Percentiles rank a stretch among this genome's conserved stretches.
These are phyloP conservation scores for Dalechampia spathulata DNA, from an alignment of 441 rosid species.

Conservation along the genomic window DNA sequence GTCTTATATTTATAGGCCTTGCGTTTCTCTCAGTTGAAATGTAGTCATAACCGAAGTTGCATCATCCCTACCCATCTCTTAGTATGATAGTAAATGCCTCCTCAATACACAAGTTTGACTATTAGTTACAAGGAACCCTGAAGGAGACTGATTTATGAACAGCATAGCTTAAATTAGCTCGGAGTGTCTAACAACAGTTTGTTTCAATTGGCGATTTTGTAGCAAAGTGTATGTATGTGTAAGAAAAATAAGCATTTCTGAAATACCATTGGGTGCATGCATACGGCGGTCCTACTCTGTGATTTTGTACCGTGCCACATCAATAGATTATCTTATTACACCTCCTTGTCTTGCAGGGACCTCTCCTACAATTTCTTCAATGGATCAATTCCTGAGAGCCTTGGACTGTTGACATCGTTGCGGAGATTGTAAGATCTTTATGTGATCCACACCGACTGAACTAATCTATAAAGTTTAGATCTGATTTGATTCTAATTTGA, in stretches of 20 bases:
- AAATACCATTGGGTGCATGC: no score
- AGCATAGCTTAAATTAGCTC: no score
- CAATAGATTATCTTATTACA: slow-evolving; percentile 9
- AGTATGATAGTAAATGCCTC: no score
- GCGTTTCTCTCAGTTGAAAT: no score
- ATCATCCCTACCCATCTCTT: no score
- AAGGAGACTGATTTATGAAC: no score
- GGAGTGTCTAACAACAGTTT: background rate
- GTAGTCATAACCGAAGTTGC: no score
- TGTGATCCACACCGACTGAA: background rate
- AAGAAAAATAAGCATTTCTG: no score
- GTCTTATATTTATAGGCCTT: background rate
- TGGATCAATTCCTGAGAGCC: slow-evolving; percentile 84
- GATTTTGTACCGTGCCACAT: background rate
- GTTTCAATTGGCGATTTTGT: background rate
- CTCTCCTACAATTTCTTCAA: slow-evolving; percentile 77
- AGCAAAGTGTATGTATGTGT: background rate
- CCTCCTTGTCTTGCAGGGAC: slow-evolving; percentile 48
- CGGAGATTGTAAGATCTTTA: slow-evolving; percentile 58
- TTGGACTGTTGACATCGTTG: slow-evolving; percentile 70
- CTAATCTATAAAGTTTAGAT: background rate
- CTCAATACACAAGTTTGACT: no score
- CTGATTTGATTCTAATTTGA: slow-evolving; percentile 7
- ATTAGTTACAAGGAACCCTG: no score
- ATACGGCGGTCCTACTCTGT: background rate